These are phyloP conservation scores for Penicillium hordei DNA, from an alignment of 2,329 filamentous ascomycete genomes.

Conservation along the genomic window DNA sequence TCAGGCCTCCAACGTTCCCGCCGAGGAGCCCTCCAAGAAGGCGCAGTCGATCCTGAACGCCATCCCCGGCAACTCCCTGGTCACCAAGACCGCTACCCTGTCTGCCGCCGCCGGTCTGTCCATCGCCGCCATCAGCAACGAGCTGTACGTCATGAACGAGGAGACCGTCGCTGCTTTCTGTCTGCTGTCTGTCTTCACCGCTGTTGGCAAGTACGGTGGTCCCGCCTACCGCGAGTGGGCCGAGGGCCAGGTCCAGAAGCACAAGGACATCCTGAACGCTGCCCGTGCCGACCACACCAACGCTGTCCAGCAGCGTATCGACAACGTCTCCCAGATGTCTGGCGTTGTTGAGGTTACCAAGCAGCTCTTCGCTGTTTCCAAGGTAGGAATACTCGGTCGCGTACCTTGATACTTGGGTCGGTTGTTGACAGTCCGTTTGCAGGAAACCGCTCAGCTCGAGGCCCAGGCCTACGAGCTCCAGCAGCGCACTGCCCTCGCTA, in stretches of 20 bases:
- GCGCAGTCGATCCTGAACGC: conserved; percentile 92
- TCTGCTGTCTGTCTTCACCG: conserved; percentile 88
- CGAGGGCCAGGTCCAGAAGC: conserved; percentile 81
- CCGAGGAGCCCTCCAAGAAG: conserved; percentile 92
- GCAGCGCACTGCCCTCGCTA: conserved; percentile 87
- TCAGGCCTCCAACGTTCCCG: conserved; percentile 72
- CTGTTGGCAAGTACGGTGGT: conserved; percentile 88
- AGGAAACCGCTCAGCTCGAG: conserved; percentile 98
- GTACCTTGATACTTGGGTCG: neutral
- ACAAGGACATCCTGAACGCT: conserved; percentile 91
- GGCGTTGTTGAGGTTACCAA: conserved; percentile 96
- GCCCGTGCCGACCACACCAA: conserved; percentile 92
- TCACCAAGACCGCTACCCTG: conserved; percentile 96
- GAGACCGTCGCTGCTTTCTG: conserved; percentile 93
- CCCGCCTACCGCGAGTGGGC: conserved; percentile 93
- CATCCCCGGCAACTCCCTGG: conserved; percentile 84
- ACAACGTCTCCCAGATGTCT: conserved; percentile 90
- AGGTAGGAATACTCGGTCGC: conserved; percentile 59
- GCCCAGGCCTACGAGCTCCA: conserved; percentile 95
- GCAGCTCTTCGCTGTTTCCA: conserved; percentile 94
- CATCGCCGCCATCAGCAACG: conserved; percentile 96
- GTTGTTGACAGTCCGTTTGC: conserved; percentile 13
- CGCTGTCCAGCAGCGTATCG: conserved; percentile 91
- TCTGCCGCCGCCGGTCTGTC: conserved; percentile 88
- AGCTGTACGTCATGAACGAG: conserved; percentile 99